Evolutionary conservation across 352 stramenopile genomes (phyloP).

Genomic region (Blastocystis sp.): DNA sequence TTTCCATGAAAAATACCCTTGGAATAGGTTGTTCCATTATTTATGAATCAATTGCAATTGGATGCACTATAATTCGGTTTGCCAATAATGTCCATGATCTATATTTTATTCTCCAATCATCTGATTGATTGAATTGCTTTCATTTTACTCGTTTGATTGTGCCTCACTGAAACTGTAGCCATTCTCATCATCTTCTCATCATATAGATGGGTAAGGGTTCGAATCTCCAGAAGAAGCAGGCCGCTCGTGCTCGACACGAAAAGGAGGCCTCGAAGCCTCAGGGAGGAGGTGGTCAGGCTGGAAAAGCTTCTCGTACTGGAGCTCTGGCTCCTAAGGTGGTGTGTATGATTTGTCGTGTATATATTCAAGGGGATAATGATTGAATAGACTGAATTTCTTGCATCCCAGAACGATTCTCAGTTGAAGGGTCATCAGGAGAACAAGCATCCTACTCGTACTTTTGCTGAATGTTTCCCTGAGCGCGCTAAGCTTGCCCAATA

Average conservation of each 20-base stretch:
- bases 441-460: slow-evolving; percentile 48
- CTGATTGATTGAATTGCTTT: neutral
- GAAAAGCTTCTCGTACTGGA: slow-evolving; percentile 43
- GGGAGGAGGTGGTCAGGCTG: slow-evolving; percentile 57
- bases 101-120: neutral
- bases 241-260: slow-evolving; percentile 42
- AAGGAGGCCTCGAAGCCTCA: slow-evolving; percentile 44
- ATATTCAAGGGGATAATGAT: neutral
- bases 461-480: slow-evolving; percentile 63
- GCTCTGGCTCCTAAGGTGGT: slow-evolving; percentile 49
- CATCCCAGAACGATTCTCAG: slow-evolving; percentile 37
- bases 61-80: neutral
- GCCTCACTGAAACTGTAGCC: neutral
- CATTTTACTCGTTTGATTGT: neutral
- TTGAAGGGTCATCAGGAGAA: slow-evolving; percentile 37
- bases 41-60: neutral
- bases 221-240: slow-evolving; percentile 65
- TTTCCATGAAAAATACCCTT: neutral
- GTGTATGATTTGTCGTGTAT: slow-evolving; percentile 53
- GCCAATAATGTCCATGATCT: neutral
- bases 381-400: slow-evolving; percentile 30
- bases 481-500: neutral
- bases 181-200: neutral
- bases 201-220: slow-evolving; percentile 65
- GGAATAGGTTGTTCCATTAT: neutral